These are phyloP conservation scores for Boletus vermiculosoides DNA, from an alignment of 768 basidiomycete genomes.

Conservation along the genomic window DNA sequence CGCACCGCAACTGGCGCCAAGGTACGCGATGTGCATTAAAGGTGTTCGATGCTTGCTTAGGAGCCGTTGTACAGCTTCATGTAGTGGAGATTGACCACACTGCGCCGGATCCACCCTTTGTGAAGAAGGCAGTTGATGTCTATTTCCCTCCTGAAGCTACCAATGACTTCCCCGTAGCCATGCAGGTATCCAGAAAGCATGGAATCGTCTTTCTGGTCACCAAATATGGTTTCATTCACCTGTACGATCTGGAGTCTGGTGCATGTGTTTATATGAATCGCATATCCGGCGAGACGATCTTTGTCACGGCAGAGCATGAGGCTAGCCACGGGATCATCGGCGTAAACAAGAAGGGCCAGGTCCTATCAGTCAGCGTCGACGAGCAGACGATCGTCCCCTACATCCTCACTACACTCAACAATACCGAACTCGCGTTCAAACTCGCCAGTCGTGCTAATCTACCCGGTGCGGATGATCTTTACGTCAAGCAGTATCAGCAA, in stretches of 20 bases:
- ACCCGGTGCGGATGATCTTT: slow-evolving; percentile 96
- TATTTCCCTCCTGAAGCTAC: slow-evolving; percentile 98
- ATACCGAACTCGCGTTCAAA: slow-evolving; percentile 97
- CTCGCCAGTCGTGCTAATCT: slow-evolving; percentile 94
- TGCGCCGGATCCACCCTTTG: slow-evolving; percentile 87
- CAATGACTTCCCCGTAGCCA: slow-evolving; percentile 98
- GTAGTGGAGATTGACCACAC: slow-evolving; percentile 98
- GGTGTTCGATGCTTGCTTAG: slow-evolving; percentile 6
- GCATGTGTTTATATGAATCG: slow-evolving; percentile 99
- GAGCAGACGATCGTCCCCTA: slow-evolving; percentile 96
- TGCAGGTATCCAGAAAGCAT: slow-evolving; percentile 97
- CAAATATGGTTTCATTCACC: slow-evolving; percentile 98
- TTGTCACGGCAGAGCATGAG: slow-evolving; percentile 97
- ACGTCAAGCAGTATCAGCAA: slow-evolving; percentile 90
- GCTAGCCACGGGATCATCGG: slow-evolving; percentile 94
- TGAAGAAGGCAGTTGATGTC: slow-evolving; percentile 97
- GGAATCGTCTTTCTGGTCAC: slow-evolving; percentile 97
- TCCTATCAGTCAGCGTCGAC: slow-evolving; percentile 94
- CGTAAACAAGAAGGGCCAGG: slow-evolving; percentile 99
- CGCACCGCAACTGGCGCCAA: slow-evolving; percentile 97
- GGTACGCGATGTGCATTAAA: slow-evolving; percentile 46
- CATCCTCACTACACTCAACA: slow-evolving; percentile 89
- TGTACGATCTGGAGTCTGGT: slow-evolving; percentile 97
- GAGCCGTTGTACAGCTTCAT: slow-evolving; percentile 65
- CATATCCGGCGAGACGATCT: slow-evolving; percentile 98